A percentile compares a stretch with the other conserved stretches of the same genome.
These are phyloP conservation scores for Amauroascus niger DNA, from an alignment of 2,329 filamentous ascomycete species.

Conservation along the genomic window DNA sequence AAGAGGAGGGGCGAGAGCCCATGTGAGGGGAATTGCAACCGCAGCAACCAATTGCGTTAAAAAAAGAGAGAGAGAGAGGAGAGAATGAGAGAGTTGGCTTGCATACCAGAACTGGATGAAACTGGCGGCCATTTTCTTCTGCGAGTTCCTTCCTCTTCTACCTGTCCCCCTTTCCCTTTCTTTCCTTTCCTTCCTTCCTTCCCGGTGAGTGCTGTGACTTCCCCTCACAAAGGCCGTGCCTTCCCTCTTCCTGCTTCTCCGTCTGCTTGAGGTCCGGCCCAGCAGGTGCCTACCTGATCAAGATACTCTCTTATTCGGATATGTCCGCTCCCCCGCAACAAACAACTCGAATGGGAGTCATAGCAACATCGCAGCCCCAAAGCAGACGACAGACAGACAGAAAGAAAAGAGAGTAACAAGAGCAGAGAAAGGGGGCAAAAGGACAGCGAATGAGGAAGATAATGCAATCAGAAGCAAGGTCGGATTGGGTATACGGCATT, in stretches of 20 bases:
- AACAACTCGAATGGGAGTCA: background rate
- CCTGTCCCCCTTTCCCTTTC: background rate
- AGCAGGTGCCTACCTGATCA: too few relatives aligned
- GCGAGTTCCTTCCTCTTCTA: background rate
- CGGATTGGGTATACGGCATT: background rate
- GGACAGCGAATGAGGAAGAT: too few relatives aligned
- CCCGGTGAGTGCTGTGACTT: background rate
- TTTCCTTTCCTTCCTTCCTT: background rate
- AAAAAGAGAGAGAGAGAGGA: too few relatives aligned
- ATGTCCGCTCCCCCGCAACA: background rate
- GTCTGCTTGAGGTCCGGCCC: background rate
- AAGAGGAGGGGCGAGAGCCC: too few relatives aligned
- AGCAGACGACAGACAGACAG: background rate
- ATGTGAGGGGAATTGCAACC: too few relatives aligned
- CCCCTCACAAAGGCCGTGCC: background rate
- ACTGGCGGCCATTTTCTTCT: slow-evolving; percentile 11
- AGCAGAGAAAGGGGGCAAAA: background rate
- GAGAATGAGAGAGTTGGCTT: too few relatives aligned
- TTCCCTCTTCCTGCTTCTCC: background rate
- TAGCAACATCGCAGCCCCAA: slow-evolving; percentile 1
- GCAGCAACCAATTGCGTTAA: too few relatives aligned
- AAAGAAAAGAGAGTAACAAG: background rate
- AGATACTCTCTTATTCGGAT: too few relatives aligned
- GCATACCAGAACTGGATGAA: slow-evolving; percentile 16
- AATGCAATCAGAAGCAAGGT: background rate